Base-by-base conservation (phyloP, 352 stramenopile species). In the Phytophthora rubi region DNA sequence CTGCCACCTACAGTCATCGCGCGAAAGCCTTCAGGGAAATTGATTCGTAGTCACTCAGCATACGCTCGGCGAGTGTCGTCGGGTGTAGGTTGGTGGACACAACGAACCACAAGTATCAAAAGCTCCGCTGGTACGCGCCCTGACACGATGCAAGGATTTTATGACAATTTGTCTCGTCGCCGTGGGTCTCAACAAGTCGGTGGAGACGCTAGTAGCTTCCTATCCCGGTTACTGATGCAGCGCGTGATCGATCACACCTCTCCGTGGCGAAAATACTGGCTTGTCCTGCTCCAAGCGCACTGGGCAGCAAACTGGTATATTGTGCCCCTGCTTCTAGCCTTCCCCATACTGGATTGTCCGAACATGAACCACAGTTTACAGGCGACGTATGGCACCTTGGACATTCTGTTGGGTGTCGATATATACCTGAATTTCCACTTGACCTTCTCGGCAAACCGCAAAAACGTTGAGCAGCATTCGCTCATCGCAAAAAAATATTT, bases 381-480 rank as follows among this genome's bases (percentile, higher is more conserved):
- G 6, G 47, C 68, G 7, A 39, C 72, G 2, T 78, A 81, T 28
- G 55, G 37, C 6, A 0, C 80, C 5, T 33, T 74, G 12, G 83
- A 89, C 60, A 21, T 89, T 12, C 8, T 83, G 0, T 66, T 89
- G 5, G 56, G 60, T 5, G 28, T 67, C 0, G 83, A 91, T 32
- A 68, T 88, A 15, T 91, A 88, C 61, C 16, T 88, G 23, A 88
- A 78, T 18, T 66, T 82, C 6, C 81, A 91, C 33, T 45, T 91
- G 39, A 69, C 66, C 2, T 75, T 68, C 49, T 74, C 52, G 5
- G 45, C 23, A 1, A 54, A 44, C 15, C 55, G 75, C 15, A 82
- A 84, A 57, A 81, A 70, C 37, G 28, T 81, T 21, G 47, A 64
- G 3, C 53, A 73, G 1, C 45, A 72, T 18, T 52, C 60, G 16